Conservation (phyloP, 371 early-diverging fungal species). For the Mortierella sp. region DNA sequence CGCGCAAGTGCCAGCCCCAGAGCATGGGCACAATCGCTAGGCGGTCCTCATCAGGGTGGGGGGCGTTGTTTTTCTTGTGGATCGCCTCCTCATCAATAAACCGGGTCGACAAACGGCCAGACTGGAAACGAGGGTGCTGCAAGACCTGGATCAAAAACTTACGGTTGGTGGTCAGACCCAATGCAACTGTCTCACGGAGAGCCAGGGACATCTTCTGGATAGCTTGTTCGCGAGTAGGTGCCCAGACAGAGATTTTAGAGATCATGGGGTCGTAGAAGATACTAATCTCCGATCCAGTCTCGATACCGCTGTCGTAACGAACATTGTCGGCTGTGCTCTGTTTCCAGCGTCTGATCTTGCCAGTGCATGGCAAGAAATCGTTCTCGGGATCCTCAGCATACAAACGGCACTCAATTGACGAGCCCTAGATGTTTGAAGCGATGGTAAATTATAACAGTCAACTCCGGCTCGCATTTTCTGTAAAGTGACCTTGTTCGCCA, state of each 20-base stretch:
- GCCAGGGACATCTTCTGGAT: slow-evolving; percentile 82
- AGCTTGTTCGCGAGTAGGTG: slow-evolving; percentile 82
- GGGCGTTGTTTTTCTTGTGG: slow-evolving; percentile 37
- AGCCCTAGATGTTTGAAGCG: slow-evolving; percentile 62
- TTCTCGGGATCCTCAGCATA: slow-evolving; percentile 91
- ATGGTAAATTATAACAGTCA: neutral
- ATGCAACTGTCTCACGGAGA: slow-evolving; percentile 69
- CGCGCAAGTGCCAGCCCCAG: slow-evolving; percentile 69
- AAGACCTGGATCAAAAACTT: slow-evolving; percentile 72
- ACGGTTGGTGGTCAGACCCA: slow-evolving; percentile 80
- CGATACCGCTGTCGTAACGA: slow-evolving; percentile 83
- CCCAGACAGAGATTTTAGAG: slow-evolving; percentile 92
- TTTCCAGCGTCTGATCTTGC: slow-evolving; percentile 60
- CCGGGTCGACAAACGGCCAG: slow-evolving; percentile 73
- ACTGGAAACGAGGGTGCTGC: slow-evolving; percentile 68
- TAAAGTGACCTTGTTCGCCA: neutral
- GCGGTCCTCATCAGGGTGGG: slow-evolving; percentile 55
- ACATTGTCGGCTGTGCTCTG: slow-evolving; percentile 60
- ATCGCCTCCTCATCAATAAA: slow-evolving; percentile 66
- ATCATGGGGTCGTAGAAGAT: slow-evolving; percentile 89
- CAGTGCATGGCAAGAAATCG: slow-evolving; percentile 60
- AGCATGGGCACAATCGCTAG: slow-evolving; percentile 62
- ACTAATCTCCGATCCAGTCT: slow-evolving; percentile 79
- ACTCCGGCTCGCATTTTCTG: neutral
- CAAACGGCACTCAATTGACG: slow-evolving; percentile 88